These are phyloP conservation scores for Anacardium occidentale DNA, from an alignment of 345 rosid species.

Conservation along the genomic window DNA sequence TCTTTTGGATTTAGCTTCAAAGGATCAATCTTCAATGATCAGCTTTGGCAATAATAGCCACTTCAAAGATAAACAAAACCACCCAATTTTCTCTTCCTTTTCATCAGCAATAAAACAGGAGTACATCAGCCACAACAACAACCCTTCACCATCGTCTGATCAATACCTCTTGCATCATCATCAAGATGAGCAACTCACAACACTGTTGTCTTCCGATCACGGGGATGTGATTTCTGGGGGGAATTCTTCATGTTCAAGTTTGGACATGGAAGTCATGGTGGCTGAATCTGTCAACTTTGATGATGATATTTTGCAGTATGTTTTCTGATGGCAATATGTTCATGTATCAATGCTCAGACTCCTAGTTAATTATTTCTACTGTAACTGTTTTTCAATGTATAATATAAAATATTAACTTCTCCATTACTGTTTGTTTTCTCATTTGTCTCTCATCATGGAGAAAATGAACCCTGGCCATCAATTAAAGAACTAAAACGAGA, in stretches of 20 bases:
- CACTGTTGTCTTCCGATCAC: slow-evolving; percentile 18
- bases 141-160: slow-evolving; percentile 25
- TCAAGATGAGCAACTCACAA: not conserved
- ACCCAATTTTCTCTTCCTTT: slow-evolving; percentile 19
- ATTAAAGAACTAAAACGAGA: not conserved
- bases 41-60: slow-evolving; percentile 26
- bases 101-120: slow-evolving; percentile 28
- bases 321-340: not conserved
- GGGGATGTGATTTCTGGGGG: slow-evolving; percentile 30
- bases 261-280: slow-evolving; percentile 20
- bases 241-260: slow-evolving; percentile 26
- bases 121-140: not conserved
- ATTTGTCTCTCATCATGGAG: not conserved
- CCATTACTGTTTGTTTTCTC: too few relatives aligned
- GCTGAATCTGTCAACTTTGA: slow-evolving; percentile 21
- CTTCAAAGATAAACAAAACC: not conserved
- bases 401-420: too few relatives aligned
- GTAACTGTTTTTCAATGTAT: not conserved
- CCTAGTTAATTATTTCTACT: not conserved
- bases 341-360: not conserved
- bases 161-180: slow-evolving; percentile 20
- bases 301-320: slow-evolving; percentile 11
- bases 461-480: not conserved
- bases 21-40: slow-evolving; percentile 30
- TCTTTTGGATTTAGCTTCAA: slow-evolving; percentile 17